Conservation (phyloP, 2,329 filamentous ascomycete species). For the Sphaceloma murrayae region DNA sequence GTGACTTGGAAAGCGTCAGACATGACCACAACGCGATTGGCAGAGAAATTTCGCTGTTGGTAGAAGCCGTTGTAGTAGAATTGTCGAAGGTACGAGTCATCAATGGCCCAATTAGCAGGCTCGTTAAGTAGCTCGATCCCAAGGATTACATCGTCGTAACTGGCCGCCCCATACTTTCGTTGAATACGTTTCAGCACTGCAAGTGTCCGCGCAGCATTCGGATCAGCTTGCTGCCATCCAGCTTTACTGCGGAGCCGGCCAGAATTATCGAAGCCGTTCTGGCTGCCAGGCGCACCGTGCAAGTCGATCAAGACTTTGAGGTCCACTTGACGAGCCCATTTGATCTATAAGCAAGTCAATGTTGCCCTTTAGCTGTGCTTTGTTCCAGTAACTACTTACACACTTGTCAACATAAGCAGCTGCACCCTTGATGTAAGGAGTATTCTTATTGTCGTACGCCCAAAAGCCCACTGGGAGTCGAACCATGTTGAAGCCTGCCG, state of each 20-base stretch:
- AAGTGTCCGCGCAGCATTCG: slow-evolving; percentile 22
- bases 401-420: slow-evolving; percentile 5
- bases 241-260: slow-evolving; percentile 25
- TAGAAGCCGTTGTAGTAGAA: slow-evolving; percentile 49
- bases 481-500: slow-evolving; percentile 19
- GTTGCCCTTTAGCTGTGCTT: slow-evolving; percentile 20
- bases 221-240: slow-evolving; percentile 23
- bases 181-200: slow-evolving; percentile 23
- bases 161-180: slow-evolving; percentile 21
- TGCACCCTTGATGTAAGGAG: slow-evolving; percentile 20
- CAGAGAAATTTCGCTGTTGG: slow-evolving; percentile 27
- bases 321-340: slow-evolving; percentile 23
- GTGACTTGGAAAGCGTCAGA: slow-evolving; percentile 48
- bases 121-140: slow-evolving; percentile 23
- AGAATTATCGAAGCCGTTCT: slow-evolving; percentile 22
- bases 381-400: background rate
- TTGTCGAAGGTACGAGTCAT: slow-evolving; percentile 38
- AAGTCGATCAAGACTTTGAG: slow-evolving; percentile 23
- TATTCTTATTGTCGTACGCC: slow-evolving; percentile 22
- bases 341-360: slow-evolving; percentile 17
- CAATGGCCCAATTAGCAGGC: slow-evolving; percentile 36
- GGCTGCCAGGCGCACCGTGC: slow-evolving; percentile 22
- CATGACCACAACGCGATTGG: slow-evolving; percentile 41
- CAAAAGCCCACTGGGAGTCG: slow-evolving; percentile 25
- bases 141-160: slow-evolving; percentile 21